Percentiles rank a stretch among this genome's conserved stretches.
phyloP scores from a whole-genome alignment of 805 yeast species.

The Candida hungchunana region DNA sequence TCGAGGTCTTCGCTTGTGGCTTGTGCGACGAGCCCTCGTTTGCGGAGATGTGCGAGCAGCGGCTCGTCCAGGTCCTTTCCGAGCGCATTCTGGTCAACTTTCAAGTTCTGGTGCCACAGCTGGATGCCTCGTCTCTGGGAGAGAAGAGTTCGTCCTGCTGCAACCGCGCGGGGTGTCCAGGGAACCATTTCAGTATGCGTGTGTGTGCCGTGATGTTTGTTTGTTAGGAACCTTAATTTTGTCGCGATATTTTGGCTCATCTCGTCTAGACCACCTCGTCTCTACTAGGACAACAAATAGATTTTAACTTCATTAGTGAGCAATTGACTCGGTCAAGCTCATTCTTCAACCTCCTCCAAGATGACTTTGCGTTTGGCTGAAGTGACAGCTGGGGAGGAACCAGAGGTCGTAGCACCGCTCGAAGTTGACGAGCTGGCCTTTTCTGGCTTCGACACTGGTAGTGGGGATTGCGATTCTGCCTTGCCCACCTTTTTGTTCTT shows the following conservation, averaged over 20 bases:
- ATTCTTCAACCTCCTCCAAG: slow-evolving; percentile 29
- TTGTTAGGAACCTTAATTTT: too few species aligned
- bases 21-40: slow-evolving; percentile 44
- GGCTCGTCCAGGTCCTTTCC: slow-evolving; percentile 33
- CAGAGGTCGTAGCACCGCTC: slow-evolving; percentile 3
- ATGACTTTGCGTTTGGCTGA: slow-evolving; percentile 25
- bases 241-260: too few species aligned
- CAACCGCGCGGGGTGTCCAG: too few species aligned
- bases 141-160: too few species aligned
- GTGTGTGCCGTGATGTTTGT: too few species aligned
- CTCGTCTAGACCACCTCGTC: too few species aligned
- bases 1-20: slow-evolving; percentile 33
- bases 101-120: slow-evolving; percentile 18
- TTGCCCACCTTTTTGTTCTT: slow-evolving; percentile 23
- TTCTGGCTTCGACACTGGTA: slow-evolving; percentile 1
- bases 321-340: neutral
- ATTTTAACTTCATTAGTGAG: too few species aligned
- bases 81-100: slow-evolving; percentile 19
- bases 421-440: slow-evolving; percentile 9
- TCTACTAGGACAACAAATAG: too few species aligned
- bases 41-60: slow-evolving; percentile 35
- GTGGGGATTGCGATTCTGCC: too few species aligned
- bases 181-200: too few species aligned
- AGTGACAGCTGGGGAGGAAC: too few species aligned
- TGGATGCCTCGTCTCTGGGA: slow-evolving; percentile 2